A percentile compares a stretch with the other conserved stretches of the same genome.
Conservation (phyloP, 768 basidiomycete species). For the Lactifluus rugatus region DNA sequence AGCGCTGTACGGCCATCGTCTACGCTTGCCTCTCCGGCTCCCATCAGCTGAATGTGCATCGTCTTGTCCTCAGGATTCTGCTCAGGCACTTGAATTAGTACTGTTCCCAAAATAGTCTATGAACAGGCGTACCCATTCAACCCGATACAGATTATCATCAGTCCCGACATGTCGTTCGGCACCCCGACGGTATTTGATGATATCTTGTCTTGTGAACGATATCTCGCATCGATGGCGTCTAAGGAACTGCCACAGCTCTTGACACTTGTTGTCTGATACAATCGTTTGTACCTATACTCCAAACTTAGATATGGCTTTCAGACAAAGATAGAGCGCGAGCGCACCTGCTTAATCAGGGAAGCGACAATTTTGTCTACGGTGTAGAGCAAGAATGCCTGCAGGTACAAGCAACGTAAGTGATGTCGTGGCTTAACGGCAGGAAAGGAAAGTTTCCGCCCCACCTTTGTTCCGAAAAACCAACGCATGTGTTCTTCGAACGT, state of each 20-base stretch:
- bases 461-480: slow-evolving; percentile 87
- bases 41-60: slow-evolving; percentile 53
- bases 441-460: slow-evolving; percentile 26
- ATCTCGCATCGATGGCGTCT: slow-evolving; percentile 51
- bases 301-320: background rate
- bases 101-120: background rate
- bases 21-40: slow-evolving; percentile 55
- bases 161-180: slow-evolving; percentile 66
- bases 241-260: slow-evolving; percentile 73
- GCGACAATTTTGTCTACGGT: slow-evolving; percentile 90
- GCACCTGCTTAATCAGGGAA: slow-evolving; percentile 85
- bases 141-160: slow-evolving; percentile 67
- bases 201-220: slow-evolving; percentile 48
- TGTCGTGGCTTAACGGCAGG: background rate
- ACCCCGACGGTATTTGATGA: slow-evolving; percentile 69
- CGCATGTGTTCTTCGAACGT: slow-evolving; percentile 94
- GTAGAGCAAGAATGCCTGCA: slow-evolving; percentile 81
- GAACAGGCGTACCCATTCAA: slow-evolving; percentile 62
- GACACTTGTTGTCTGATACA: slow-evolving; percentile 73
- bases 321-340: slow-evolving; percentile 14
- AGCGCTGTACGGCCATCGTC: slow-evolving; percentile 40
- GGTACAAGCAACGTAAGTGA: slow-evolving; percentile 24
- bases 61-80: slow-evolving; percentile 48
- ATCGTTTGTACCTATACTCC: slow-evolving; percentile 70
- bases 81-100: slow-evolving; percentile 7